These are phyloP conservation scores for Boletellus ananas DNA, from an alignment of 768 basidiomycete genomes.

Conservation along the genomic window DNA sequence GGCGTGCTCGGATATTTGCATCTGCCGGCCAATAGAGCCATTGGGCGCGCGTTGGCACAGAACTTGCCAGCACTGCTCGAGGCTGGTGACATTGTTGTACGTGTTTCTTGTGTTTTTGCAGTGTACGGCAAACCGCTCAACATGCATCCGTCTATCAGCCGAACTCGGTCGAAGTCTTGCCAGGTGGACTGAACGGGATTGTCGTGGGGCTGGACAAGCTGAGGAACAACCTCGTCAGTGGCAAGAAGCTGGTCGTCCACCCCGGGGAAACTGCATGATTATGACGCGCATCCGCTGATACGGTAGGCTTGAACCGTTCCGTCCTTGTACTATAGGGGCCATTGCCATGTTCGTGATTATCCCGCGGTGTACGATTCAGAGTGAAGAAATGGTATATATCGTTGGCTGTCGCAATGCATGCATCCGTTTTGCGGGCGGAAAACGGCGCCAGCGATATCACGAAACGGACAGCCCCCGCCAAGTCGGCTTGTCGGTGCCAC, in stretches of 20 bases:
- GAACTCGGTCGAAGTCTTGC: constrained; percentile 27
- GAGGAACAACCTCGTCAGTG: constrained; percentile 37
- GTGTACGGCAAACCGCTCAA: not conserved
- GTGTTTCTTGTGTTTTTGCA: not conserved
- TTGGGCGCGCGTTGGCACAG: constrained; percentile 12
- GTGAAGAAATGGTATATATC: too few relatives aligned
- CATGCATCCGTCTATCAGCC: constrained; percentile 3
- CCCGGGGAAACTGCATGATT: constrained; percentile 29
- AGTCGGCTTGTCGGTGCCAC: too few relatives aligned
- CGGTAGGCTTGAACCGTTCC: too few relatives aligned
- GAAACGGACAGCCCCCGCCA: too few relatives aligned
- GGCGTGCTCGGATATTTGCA: constrained; percentile 12
- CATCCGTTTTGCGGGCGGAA: too few relatives aligned
- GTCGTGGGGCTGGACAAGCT: constrained; percentile 31
- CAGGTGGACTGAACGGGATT: constrained; percentile 37
- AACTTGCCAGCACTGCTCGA: constrained; percentile 11
- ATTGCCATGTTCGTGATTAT: too few relatives aligned
- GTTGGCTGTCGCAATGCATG: too few relatives aligned
- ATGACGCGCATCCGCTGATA: too few relatives aligned
- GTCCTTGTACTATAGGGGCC: too few relatives aligned
- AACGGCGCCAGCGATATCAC: too few relatives aligned
- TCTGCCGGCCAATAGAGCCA: constrained; percentile 4
- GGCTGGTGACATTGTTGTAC: constrained; percentile 15
- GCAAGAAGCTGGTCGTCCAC: constrained; percentile 23
- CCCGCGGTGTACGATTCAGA: too few relatives aligned